Evolutionary conservation across 1,139 yeast species (phyloP), one percentile per base, ranked within the genome.

Genomic region (Candida glucosophila): DNA sequence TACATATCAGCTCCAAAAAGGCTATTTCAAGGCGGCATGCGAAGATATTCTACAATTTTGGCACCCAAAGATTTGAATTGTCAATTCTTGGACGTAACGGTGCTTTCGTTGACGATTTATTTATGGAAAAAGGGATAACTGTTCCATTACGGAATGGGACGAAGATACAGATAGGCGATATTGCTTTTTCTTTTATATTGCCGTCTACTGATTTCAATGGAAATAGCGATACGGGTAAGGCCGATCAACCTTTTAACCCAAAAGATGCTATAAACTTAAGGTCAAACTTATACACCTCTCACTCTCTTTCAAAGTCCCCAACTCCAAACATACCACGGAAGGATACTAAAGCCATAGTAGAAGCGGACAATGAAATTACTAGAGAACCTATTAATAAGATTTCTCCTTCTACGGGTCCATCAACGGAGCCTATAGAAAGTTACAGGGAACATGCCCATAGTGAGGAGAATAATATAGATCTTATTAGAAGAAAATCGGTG

Each of bases 11-110:
- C 7, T 75, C 83, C 8, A 81, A 86, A 23, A 88, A 88, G 56
- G 94, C 95, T 9, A 85, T 88, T 14, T 85, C 95, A 6, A 62
- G 97, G 45, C 64, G 86, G 31, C 98, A 90, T 50, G 97, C 97
- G 4, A 86, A 83, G 50, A 86, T 90, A 12, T 88, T 86, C 48
- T 90, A 88, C 56, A 88, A 90, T 48, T 90, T 90, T 54, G 96
- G 95, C 5, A 83, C 93, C 5, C 96, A 86, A 47, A 57, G 93
- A 38, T 90, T 88, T 46, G 97, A 88, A 53, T 55, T 90, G 22
- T 78, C 93, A 7, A 86, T 90, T 4, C 62, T 86, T 39, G 98
- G 98, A 13, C 68, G 94, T 41, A 90, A 90, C 47, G 98, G 98
- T 17, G 96, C 96, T 1, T 90, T 88, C 59, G 94, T 90, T 3